A percentile compares a stretch with the other conserved stretches of the same genome.
Evolutionary conservation across 768 basidiomycete species (phyloP).

Genomic region (Phallus indusiatus): DNA sequence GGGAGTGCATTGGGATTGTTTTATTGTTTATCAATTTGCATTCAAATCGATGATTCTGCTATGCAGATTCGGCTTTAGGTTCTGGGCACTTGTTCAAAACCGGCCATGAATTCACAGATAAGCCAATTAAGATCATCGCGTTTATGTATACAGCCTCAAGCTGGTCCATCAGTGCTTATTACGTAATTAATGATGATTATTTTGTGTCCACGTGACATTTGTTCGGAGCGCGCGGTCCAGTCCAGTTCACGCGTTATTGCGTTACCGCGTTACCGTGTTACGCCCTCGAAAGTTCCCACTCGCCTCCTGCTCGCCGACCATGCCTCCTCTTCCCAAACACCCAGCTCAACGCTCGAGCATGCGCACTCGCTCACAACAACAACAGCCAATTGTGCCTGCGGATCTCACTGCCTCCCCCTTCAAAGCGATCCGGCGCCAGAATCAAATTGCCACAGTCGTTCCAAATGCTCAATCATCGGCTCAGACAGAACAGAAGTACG

Average conservation of each 20-base stretch:
- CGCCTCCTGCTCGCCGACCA: neutral
- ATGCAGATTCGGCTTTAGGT: neutral
- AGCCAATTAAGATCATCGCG: too few relatives aligned
- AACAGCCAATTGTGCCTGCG: neutral
- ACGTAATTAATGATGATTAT: neutral
- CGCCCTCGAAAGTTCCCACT: neutral
- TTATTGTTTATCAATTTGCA: too few relatives aligned
- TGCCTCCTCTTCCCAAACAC: neutral
- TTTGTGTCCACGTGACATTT: neutral
- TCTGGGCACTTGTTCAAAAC: neutral
- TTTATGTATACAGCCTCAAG: too few relatives aligned
- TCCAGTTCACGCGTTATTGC: neutral
- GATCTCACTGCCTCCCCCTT: conserved; percentile 6
- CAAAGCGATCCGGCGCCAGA: conserved; percentile 7
- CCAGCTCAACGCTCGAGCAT: conserved; percentile 2
- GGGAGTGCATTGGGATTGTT: too few relatives aligned
- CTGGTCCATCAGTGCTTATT: too few relatives aligned
- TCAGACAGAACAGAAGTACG: neutral
- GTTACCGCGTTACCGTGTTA: neutral
- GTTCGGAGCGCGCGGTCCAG: neutral
- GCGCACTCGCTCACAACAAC: conserved; percentile 7
- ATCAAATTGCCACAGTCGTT: neutral
- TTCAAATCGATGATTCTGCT: neutral
- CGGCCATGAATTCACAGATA: too few relatives aligned
- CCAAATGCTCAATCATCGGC: neutral